Evolutionary conservation across 768 basidiomycete genomes (phyloP), one percentile per base, ranked within the genome.

Genomic region (Auricularia heimuer): DNA sequence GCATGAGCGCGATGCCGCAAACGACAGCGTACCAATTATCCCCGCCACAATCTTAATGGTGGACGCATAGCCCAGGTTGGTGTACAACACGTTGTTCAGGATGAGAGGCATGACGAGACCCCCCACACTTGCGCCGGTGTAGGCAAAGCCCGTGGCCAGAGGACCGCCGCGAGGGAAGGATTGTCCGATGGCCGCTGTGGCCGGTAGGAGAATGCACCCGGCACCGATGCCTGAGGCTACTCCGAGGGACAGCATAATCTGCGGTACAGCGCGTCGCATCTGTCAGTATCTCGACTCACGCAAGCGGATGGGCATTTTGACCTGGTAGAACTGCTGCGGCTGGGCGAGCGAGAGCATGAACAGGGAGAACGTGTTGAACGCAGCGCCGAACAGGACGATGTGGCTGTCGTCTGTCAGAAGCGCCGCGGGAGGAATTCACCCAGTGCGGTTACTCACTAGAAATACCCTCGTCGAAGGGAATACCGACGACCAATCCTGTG

Each of bases 91-190:
- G 37, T 79, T 75, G 69, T 88, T 88, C 29, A 89, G 74, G 77
- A 87, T 80, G 68, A 86, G 84, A 3, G 85, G 83, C 64, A 86
- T 84, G 10, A 87, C 69, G 29, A 83, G 77, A 10, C 83, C 85
- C 1, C 87, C 87, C 16, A 85, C 70, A n/a, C 81, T 83, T n/a
- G 84, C 80, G 29, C 81, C 81, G 18, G 83, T 81, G 14, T 82
- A 82, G 42, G 78, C 82, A 51, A 87, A 73, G 18, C 85, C 82
- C 66, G 84, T 83, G 0, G 82, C 84, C 37, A 85, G 70, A 4
- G 80, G 78, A 11, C 81, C 77, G 34, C 77, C 76, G 33, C 70
- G 74, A 34, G 77, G 73, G 72, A 85, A 87, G 69, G 82, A 81
- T 65, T 86, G 85, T 12, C 80, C 79, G 3, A 82, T 72, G 45